Percentiles rank a stretch among this genome's conserved stretches.
These are phyloP conservation scores for Naganishia vaughanmartiniae DNA, from an alignment of 768 basidiomycete genomes.

Conservation along the genomic window DNA sequence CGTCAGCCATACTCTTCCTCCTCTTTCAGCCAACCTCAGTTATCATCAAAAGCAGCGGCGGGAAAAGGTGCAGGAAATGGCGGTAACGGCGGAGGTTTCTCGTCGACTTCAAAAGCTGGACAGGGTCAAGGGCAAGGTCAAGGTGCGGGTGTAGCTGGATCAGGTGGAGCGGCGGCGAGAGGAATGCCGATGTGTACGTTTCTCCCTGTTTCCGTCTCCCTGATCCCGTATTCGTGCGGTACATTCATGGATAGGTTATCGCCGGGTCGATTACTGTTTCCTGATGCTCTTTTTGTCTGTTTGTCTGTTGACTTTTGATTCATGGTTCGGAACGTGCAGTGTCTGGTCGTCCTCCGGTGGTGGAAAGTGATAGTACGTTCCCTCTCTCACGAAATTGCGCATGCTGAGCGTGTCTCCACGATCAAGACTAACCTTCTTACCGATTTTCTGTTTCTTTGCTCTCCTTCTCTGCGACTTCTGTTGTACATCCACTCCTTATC, in stretches of 20 bases:
- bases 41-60: background rate
- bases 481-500: background rate
- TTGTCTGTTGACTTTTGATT: too few relatives aligned
- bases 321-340: background rate
- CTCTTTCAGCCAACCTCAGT: background rate
- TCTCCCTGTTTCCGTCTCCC: too few relatives aligned
- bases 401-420: too few relatives aligned
- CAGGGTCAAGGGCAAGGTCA: background rate
- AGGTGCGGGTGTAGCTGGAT: background rate
- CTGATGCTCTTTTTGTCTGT: too few relatives aligned
- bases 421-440: too few relatives aligned
- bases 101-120: too few relatives aligned
- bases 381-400: too few relatives aligned
- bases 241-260: too few relatives aligned
- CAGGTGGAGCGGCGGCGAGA: constrained; percentile 1
- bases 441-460: too few relatives aligned
- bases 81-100: too few relatives aligned
- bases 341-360: constrained; percentile 16
- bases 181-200: constrained; percentile 23
- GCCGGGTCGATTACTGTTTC: too few relatives aligned
- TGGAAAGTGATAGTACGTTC: constrained; percentile 5
- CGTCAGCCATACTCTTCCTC: constrained; percentile 11
- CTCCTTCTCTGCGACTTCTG: background rate
- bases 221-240: too few relatives aligned
- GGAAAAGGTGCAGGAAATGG: background rate